Conservation (phyloP, 2,329 filamentous ascomycete species). For the Neofusicoccum laricinum region DNA sequence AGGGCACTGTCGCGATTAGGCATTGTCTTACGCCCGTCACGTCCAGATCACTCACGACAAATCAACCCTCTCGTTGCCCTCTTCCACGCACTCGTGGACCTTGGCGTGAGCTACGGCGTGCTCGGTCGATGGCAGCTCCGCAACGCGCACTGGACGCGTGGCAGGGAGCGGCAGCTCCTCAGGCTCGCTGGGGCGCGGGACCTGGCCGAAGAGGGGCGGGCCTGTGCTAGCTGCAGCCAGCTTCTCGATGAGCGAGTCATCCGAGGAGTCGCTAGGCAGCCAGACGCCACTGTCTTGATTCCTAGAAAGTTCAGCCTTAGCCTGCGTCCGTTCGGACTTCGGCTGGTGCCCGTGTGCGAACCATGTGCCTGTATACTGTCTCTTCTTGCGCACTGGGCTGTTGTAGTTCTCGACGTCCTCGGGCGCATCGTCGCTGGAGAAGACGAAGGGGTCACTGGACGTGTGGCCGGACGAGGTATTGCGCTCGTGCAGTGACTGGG, state of each 20-base stretch:
- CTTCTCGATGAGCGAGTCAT: slow-evolving; percentile 46
- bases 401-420: slow-evolving; percentile 61
- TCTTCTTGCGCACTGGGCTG: slow-evolving; percentile 57
- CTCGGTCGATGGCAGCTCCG: background rate
- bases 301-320: slow-evolving; percentile 54
- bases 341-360: slow-evolving; percentile 53
- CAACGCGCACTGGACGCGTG: background rate
- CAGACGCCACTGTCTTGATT: slow-evolving; percentile 69
- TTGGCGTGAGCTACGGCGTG: background rate
- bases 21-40: background rate
- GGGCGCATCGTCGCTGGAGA: slow-evolving; percentile 64
- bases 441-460: slow-evolving; percentile 62
- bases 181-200: slow-evolving; percentile 3
- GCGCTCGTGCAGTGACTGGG: slow-evolving; percentile 1
- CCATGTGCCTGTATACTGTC: slow-evolving; percentile 65
- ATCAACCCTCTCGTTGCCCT: slow-evolving; percentile 59
- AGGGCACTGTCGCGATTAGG: slow-evolving; percentile 14
- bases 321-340: slow-evolving; percentile 25
- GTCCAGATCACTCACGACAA: slow-evolving; percentile 51
- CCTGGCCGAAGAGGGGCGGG: slow-evolving; percentile 13
- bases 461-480: slow-evolving; percentile 47
- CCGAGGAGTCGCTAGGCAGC: slow-evolving; percentile 59
- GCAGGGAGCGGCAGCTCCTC: background rate
- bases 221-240: slow-evolving; percentile 24
- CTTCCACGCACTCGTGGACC: slow-evolving; percentile 44